These are phyloP conservation scores for Begonia loranthoides DNA, from an alignment of 306 rosid genomes.

Conservation along the genomic window DNA sequence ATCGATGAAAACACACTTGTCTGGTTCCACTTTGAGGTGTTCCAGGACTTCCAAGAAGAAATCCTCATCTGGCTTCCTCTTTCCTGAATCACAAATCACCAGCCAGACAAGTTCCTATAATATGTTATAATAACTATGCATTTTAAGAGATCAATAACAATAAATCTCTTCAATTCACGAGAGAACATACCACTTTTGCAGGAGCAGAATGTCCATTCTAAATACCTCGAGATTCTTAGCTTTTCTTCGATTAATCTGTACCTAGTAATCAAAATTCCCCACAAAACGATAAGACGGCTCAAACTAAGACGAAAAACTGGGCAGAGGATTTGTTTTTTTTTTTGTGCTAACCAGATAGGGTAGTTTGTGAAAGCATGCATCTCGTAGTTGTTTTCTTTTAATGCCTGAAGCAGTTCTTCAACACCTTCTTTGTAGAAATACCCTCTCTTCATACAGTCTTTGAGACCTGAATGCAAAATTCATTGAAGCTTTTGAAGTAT, in stretches of 20 bases:
- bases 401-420: constrained; percentile 56
- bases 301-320: neutral
- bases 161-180: no score
- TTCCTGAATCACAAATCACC: constrained; percentile 43
- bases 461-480: constrained; percentile 45
- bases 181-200: constrained; percentile 35
- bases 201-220: constrained; percentile 96
- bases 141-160: no score
- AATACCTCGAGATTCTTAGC: constrained; percentile 53
- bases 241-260: constrained; percentile 75
- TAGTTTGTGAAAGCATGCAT: constrained; percentile 97
- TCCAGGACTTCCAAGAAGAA: constrained; percentile 52
- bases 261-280: constrained; percentile 26
- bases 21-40: constrained; percentile 59
- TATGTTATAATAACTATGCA: no score
- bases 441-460: constrained; percentile 59
- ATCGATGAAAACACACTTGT: constrained; percentile 60
- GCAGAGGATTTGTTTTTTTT: neutral
- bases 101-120: constrained; percentile 4
- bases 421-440: constrained; percentile 64
- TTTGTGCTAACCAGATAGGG: constrained; percentile 66
- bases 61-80: constrained; percentile 87
- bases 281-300: neutral
- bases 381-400: constrained; percentile 60
- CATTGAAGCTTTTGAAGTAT: no score